Evolutionary conservation across 2,329 filamentous ascomycete species (phyloP).

Genomic region (Plectosphaerella cucumerina): DNA sequence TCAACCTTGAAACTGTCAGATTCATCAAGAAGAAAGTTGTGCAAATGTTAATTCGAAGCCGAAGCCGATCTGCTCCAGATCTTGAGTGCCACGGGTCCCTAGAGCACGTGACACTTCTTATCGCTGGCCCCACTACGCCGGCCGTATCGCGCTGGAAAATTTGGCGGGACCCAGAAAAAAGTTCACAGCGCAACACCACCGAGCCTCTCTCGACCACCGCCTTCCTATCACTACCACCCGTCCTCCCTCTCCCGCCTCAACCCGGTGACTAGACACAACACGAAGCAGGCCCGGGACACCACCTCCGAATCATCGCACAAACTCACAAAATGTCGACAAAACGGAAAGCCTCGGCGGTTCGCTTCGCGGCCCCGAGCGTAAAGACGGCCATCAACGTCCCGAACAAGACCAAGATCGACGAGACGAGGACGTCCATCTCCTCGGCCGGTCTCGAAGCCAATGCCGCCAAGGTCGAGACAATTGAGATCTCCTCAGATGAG

Average conservation of each 20-base stretch:
- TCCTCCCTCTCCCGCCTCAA: background rate
- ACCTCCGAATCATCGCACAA: background rate
- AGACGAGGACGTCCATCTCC: constrained; percentile 52
- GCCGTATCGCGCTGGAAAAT: background rate
- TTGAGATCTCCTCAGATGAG: constrained; percentile 56
- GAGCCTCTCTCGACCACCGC: background rate
- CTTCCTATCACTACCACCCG: background rate
- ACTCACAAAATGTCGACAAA: constrained; percentile 50
- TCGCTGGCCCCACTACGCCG: background rate
- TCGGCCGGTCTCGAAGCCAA: constrained; percentile 21
- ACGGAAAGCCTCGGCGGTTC: constrained; percentile 50
- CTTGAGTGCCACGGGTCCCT: no score
- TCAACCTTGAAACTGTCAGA: no score
- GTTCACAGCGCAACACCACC: constrained; percentile 2
- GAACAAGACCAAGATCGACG: constrained; percentile 50
- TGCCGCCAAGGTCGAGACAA: constrained; percentile 18
- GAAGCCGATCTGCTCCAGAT: no score
- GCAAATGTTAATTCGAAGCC: no score
- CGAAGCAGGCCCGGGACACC: background rate
- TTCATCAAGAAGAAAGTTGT: no score
- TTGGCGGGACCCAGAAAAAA: constrained; percentile 5
- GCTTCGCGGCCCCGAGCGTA: constrained; percentile 51
- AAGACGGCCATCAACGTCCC: constrained; percentile 48
- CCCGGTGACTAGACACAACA: constrained; percentile 1
- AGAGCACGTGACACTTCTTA: background rate